These are phyloP conservation scores for Podospora anserina DNA, from an alignment of 495 filamentous ascomycete species.

Conservation along the genomic window DNA sequence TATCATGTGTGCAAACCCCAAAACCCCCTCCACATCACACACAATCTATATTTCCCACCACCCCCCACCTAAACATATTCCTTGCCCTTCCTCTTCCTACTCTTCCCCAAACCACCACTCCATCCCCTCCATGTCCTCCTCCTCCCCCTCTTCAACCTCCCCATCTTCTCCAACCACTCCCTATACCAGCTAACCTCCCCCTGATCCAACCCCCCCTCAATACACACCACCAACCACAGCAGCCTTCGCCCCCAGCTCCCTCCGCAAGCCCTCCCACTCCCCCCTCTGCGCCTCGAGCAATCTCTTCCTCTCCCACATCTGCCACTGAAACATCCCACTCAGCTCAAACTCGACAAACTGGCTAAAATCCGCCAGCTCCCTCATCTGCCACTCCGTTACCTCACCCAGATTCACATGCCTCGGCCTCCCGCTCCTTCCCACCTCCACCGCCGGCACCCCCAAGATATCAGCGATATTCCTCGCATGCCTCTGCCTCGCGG, in stretches of 20 bases:
- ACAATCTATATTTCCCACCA: neutral
- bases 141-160: neutral
- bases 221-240: neutral
- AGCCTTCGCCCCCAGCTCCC: neutral
- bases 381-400: neutral
- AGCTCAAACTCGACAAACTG: neutral
- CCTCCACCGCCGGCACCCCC: neutral
- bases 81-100: neutral
- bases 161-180: conserved; percentile 1
- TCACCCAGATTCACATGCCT: neutral
- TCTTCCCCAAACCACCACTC: neutral
- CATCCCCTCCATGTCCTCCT: neutral
- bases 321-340: neutral
- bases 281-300: neutral
- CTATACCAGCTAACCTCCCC: neutral
- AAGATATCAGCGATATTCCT: neutral
- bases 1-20: too few species aligned
- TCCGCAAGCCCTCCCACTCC: neutral
- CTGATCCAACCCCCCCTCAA: neutral
- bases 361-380: neutral
- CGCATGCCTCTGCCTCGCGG: neutral
- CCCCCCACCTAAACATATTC: neutral
- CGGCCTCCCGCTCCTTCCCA: neutral
- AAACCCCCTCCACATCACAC: neutral
- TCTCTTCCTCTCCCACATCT: neutral